phyloP scores from a whole-genome alignment of 2,329 filamentous ascomycete genomes.

The Colletotrichum musicola region DNA sequence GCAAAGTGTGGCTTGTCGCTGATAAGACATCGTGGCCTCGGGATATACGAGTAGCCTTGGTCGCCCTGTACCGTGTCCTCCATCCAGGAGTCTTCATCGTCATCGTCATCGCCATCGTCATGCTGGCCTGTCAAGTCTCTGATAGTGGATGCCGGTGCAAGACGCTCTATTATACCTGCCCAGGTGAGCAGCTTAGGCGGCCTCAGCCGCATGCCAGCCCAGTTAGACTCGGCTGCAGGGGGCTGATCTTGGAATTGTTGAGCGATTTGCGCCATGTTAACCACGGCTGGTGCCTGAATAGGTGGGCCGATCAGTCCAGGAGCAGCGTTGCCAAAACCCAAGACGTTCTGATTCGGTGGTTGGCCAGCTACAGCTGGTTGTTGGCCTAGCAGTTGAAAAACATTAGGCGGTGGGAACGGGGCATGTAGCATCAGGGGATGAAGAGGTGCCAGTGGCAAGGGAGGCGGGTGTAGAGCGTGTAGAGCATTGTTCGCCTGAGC shows the following conservation, averaged over 20 bases:
- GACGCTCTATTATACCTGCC: conserved; percentile 57
- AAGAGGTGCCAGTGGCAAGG: conserved; percentile 26
- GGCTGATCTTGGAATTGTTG: conserved; percentile 1
- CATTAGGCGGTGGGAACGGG: neutral
- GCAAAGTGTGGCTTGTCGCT: conserved; percentile 46
- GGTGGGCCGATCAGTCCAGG: conserved; percentile 12
- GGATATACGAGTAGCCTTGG: conserved; percentile 41
- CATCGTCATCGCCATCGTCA: neutral
- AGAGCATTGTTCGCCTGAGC: conserved; percentile 1
- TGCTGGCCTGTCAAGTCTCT: conserved; percentile 38
- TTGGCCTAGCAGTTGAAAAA: neutral
- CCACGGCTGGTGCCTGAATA: conserved; percentile 1
- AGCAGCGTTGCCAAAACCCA: neutral
- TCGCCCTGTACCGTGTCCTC: conserved; percentile 1
- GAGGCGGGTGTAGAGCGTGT: conserved; percentile 15
- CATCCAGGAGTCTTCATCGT: neutral
- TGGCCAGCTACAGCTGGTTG: neutral
- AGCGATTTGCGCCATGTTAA: conserved; percentile 6
- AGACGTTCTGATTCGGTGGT: neutral
- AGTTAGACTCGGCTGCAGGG: neutral
- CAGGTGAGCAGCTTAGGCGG: conserved; percentile 52
- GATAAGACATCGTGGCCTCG: conserved; percentile 40
- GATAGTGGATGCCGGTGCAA: conserved; percentile 53
- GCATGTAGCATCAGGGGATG: neutral
- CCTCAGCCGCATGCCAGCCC: conserved; percentile 24